A percentile compares a stretch with the other conserved stretches of the same genome.
These are phyloP conservation scores for Candida caryicola DNA, from an alignment of 805 yeast genomes.

Conservation along the genomic window DNA sequence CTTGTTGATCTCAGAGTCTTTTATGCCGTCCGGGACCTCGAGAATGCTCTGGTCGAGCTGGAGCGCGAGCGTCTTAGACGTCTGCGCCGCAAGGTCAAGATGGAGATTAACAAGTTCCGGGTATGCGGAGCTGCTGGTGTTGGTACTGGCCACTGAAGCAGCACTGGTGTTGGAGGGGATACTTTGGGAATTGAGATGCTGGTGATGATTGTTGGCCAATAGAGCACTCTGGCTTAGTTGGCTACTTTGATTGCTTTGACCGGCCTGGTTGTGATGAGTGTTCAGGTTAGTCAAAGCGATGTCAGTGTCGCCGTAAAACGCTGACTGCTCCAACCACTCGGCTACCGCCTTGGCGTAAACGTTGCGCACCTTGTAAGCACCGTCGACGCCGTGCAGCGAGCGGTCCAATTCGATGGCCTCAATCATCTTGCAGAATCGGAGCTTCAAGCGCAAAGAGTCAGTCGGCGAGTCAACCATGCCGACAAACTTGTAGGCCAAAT, in stretches of 20 bases:
- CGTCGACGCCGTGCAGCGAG: slow-evolving; percentile 32
- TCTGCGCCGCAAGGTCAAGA: slow-evolving; percentile 62
- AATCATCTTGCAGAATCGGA: slow-evolving; percentile 42
- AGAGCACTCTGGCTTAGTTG: slow-evolving; percentile 1
- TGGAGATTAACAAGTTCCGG: slow-evolving; percentile 47
- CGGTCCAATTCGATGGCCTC: slow-evolving; percentile 34
- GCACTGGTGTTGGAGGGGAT: neutral
- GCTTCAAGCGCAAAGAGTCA: slow-evolving; percentile 37
- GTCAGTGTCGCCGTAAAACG: slow-evolving; percentile 32
- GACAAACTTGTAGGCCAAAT: slow-evolving; percentile 27
- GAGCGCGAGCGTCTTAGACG: slow-evolving; percentile 55
- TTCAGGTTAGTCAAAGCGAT: no score
- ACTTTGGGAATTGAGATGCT: no score
- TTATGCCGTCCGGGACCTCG: slow-evolving; percentile 56
- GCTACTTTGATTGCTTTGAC: slow-evolving; percentile 1
- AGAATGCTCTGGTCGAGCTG: slow-evolving; percentile 55
- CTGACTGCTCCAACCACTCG: slow-evolving; percentile 56
- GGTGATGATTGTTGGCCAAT: no score
- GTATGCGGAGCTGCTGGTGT: neutral
- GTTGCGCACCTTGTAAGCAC: slow-evolving; percentile 50
- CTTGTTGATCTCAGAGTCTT: slow-evolving; percentile 50
- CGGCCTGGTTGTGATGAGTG: no score
- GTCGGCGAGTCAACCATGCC: slow-evolving; percentile 23
- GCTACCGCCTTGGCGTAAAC: slow-evolving; percentile 43
- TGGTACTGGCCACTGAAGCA: neutral